Evolutionary conservation across 495 filamentous ascomycete genomes (phyloP).

Genomic region (Aspergillus ostianus): DNA sequence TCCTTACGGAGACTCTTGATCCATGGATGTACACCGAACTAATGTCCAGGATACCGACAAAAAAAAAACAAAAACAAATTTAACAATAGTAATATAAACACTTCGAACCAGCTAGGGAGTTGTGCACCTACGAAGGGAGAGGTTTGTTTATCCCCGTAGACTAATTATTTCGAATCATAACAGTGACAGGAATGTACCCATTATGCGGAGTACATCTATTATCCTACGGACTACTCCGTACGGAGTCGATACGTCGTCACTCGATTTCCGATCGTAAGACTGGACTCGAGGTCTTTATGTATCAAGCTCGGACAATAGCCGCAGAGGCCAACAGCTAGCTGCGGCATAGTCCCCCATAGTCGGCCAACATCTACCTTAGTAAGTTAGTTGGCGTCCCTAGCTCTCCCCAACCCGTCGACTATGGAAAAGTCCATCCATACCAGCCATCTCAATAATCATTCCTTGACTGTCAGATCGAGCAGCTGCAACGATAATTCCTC

Average conservation of each 20-base stretch:
- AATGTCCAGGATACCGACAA: not conserved
- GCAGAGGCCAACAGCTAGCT: slow-evolving; percentile 1
- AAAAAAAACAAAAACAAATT: not conserved
- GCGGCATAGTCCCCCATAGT: not conserved
- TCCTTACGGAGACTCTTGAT: not conserved
- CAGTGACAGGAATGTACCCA: not conserved
- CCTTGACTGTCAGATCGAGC: not conserved
- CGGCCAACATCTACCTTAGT: slow-evolving; percentile 2
- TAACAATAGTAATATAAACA: too few relatives aligned
- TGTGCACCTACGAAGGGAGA: not conserved
- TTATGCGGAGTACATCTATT: not conserved
- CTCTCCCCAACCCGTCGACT: not conserved
- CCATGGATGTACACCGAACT: not conserved
- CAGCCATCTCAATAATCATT: slow-evolving; percentile 18
- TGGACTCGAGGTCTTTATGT: not conserved
- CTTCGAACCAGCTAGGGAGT: not conserved
- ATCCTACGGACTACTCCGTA: not conserved
- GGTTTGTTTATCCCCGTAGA: slow-evolving; percentile 3
- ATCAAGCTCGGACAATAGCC: slow-evolving; percentile 13
- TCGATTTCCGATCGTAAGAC: slow-evolving; percentile 7
- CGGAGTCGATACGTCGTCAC: slow-evolving; percentile 1
- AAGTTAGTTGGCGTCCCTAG: not conserved
- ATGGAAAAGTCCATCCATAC: slow-evolving; percentile 5
- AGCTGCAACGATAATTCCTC: not conserved
- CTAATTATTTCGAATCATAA: not conserved